Base-by-base conservation (phyloP, 2,329 filamentous ascomycete genomes). In the Pleoardoris graminearum region DNA sequence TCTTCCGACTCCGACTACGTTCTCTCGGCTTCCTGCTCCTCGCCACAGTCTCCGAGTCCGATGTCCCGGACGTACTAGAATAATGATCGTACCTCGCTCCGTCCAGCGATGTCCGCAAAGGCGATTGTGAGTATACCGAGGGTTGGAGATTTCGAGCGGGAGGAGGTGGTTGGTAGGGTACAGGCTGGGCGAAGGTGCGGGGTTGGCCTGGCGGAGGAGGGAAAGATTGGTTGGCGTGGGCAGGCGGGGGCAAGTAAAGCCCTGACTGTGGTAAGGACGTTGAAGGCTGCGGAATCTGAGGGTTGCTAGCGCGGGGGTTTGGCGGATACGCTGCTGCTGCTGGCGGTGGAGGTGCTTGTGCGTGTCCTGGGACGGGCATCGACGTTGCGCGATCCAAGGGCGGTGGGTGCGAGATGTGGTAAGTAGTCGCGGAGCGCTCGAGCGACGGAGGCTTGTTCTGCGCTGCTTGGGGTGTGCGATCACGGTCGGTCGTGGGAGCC, bases 311-410 rank as follows among this genome's bases (percentile, higher is more conserved):
- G 14, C 59, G 59, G 2, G 58, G 48, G 14, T 57, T 61, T 19
- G 54, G 48, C 17, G 58, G 48, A 11, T 60, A 55, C 7, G 44
- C 33, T 16, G 22, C 22, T 27, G 38, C 22, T 16, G 44, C 33
- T 16, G 22, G 38, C 16, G 38, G 38, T 16, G 38, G 38, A 5
- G 37, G 19, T 23, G 17, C 10, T 35, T 25, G 21, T 33, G 6
- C 29, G 16, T 52, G 51, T 6, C 51, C 44, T 19, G 61, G 25
- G 29, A 61, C 62, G 11, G 67, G 66, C 53, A 63, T 63, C 0
- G 68, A 70, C 10, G 53, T 22, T 2, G 68, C 62, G 30, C 65
- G 67, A 43, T 68, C 65, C 7, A 69, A 50, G 21, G 61, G 60
- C 19, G 65, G 67, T 14, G 58, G 61, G 27, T 54, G 53, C 6